phyloP scores from a whole-genome alignment of 164 flowering plant species.

The Stephania japonica region DNA sequence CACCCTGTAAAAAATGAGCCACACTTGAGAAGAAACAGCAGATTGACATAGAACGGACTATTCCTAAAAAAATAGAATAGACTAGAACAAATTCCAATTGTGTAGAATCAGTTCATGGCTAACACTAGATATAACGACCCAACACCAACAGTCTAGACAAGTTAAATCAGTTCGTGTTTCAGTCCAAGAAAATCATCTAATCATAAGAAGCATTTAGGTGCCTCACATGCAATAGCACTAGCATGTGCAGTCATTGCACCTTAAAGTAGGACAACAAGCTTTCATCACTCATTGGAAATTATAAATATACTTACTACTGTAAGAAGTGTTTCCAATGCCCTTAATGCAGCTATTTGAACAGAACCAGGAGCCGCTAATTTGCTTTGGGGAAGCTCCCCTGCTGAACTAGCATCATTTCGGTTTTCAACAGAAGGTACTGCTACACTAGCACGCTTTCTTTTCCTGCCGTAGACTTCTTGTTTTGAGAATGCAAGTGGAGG shows the following conservation, averaged over 20 bases:
- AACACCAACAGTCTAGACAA: background rate
- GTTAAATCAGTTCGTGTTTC: background rate
- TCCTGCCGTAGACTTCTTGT: constrained; percentile 30
- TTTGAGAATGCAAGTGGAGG: constrained; percentile 17
- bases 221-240: background rate
- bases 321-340: constrained; percentile 75
- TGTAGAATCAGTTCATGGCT: background rate
- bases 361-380: constrained; percentile 28
- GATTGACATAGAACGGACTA: too few relatives aligned
- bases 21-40: background rate
- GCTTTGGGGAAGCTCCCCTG: constrained; percentile 23
- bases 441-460: constrained; percentile 54
- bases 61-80: too few relatives aligned
- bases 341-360: constrained; percentile 76
- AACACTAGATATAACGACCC: too few relatives aligned
- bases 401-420: constrained; percentile 25
- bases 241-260: background rate
- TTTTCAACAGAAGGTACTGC: constrained; percentile 23
- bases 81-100: background rate
- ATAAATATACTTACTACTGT: constrained; percentile 46
- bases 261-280: background rate
- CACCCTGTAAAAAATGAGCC: constrained; percentile 47
- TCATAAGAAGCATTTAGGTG: background rate
- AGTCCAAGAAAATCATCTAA: background rate
- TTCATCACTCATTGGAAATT: background rate